A percentile compares a stretch with the other conserved stretches of the same genome.
phyloP scores from a whole-genome alignment of 257 asterid species.

The Rubia yunnanensis region DNA sequence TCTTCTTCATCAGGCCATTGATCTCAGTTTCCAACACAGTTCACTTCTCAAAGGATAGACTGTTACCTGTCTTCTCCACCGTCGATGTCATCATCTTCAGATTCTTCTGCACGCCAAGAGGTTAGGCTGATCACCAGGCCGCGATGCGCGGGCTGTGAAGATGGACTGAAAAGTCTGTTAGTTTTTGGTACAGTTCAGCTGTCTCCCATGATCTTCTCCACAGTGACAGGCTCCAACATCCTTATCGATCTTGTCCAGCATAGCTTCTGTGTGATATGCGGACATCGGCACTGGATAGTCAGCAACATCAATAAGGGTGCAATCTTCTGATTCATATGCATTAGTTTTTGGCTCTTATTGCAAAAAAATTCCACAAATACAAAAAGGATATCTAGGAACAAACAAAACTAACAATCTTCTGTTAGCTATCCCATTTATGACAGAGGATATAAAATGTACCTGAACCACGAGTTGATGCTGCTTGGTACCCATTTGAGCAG shows the following conservation, averaged over 20 bases:
- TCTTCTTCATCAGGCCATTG: no score
- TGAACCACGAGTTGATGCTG: constrained; percentile 26
- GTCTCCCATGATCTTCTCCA: no score
- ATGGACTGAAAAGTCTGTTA: no score
- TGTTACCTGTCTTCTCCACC: constrained; percentile 60
- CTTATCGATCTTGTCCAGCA: constrained; percentile 71
- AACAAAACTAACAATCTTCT: neutral
- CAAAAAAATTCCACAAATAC: neutral
- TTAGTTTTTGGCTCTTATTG: constrained; percentile 29
- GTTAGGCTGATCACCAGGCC: constrained; percentile 27
- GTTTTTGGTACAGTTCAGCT: no score
- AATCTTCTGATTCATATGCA: constrained; percentile 23
- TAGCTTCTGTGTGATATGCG: constrained; percentile 69
- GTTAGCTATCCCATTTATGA: no score
- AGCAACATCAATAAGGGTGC: no score
- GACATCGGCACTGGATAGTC: constrained; percentile 55
- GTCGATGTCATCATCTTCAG: constrained; percentile 69
- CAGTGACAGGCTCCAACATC: no score
- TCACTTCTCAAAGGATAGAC: constrained; percentile 43
- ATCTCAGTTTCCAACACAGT: constrained; percentile 63
- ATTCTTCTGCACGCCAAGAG: constrained; percentile 39
- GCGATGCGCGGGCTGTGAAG: no score
- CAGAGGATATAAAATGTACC: constrained; percentile 19
- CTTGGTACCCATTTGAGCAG: constrained; percentile 50
- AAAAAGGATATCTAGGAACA: neutral